A percentile compares a stretch with the other conserved stretches of the same genome.
Evolutionary conservation across 2,329 filamentous ascomycete species (phyloP).

Genomic region (Aspergillus novoparasiticus): DNA sequence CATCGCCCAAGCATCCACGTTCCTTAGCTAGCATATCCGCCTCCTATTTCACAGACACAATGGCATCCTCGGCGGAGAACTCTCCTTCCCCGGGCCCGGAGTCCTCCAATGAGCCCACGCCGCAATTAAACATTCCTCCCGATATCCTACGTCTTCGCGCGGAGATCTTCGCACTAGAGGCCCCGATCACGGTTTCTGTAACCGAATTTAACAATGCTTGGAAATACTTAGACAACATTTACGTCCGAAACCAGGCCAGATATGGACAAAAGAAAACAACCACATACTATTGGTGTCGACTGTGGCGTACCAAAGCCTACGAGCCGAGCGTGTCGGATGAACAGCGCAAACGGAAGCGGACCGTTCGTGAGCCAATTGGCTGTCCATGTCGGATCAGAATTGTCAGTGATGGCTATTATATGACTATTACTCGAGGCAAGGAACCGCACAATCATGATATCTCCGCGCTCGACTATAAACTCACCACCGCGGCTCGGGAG

Average conservation of each 20-base stretch:
- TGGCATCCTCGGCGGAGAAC: background rate
- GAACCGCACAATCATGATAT: background rate
- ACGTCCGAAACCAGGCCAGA: background rate
- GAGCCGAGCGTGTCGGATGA: background rate
- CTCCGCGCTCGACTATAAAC: background rate
- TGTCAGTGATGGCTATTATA: background rate
- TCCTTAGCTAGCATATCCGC: background rate
- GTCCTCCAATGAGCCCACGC: background rate
- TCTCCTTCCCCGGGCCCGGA: background rate
- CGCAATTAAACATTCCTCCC: background rate
- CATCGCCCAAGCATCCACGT: background rate
- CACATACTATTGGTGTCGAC: background rate
- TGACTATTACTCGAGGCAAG: background rate
- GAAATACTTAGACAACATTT: background rate
- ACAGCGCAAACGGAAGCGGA: background rate
- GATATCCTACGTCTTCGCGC: background rate
- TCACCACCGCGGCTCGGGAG: background rate
- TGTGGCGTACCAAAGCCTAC: background rate
- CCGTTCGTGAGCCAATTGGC: background rate
- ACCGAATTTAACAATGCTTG: background rate
- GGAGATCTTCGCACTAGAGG: background rate
- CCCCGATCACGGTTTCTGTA: background rate
- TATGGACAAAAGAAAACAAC: background rate
- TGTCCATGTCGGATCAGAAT: background rate
- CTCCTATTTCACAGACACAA: conserved; percentile 1